These are phyloP conservation scores for Saraca asoca DNA, from an alignment of 331 rosid species.

Conservation along the genomic window DNA sequence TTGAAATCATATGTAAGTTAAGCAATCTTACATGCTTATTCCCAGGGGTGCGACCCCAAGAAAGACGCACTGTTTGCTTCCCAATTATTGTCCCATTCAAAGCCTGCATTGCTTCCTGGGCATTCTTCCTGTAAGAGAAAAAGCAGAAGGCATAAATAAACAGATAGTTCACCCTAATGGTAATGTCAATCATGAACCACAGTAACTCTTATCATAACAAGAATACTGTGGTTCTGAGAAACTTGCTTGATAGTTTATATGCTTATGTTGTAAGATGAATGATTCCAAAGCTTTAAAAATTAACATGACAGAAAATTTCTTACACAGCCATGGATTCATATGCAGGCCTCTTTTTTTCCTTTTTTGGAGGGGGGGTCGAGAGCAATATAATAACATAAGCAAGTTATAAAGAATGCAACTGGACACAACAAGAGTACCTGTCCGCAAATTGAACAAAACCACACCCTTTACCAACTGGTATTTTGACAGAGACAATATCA, in stretches of 20 bases:
- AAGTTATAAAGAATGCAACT: conserved; percentile 18
- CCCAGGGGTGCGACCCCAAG: conserved; percentile 99
- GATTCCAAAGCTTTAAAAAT: no score
- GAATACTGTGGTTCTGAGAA: neutral
- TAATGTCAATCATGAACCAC: conserved; percentile 4
- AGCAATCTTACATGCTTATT: conserved; percentile 75
- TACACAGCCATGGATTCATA: conserved; percentile 28
- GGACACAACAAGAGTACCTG: conserved; percentile 52
- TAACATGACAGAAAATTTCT: no score
- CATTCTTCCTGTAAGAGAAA: conserved; percentile 70
- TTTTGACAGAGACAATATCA: conserved; percentile 89
- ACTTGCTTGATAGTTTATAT: neutral
- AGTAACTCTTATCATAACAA: neutral
- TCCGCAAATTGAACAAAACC: conserved; percentile 97
- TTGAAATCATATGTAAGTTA: conserved; percentile 13
- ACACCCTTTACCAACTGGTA: conserved; percentile 94
- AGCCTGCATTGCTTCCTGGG: conserved; percentile 84
- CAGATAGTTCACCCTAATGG: conserved; percentile 10
- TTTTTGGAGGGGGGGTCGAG: neutral
- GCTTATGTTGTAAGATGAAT: no score
- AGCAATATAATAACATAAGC: conserved; percentile 11
- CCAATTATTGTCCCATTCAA: conserved; percentile 90
- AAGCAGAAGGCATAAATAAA: conserved; percentile 12
- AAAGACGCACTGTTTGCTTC: conserved; percentile 94
- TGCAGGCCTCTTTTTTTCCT: conserved; percentile 4